These are phyloP conservation scores for Chlorencoelia australis DNA, from an alignment of 2,329 filamentous ascomycete species.

Conservation along the genomic window DNA sequence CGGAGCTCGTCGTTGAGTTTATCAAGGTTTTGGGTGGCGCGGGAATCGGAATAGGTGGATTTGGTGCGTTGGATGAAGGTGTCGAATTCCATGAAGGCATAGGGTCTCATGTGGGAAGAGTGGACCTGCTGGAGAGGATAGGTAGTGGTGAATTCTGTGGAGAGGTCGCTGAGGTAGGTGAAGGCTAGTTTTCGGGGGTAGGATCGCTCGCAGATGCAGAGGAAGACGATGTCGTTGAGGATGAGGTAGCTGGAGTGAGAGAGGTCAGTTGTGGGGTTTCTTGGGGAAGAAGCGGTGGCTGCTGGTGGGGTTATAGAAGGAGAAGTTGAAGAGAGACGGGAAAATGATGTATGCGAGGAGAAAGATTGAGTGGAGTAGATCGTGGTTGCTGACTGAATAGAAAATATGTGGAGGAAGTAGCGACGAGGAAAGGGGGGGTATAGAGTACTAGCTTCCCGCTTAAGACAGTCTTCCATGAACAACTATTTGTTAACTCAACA, in stretches of 20 bases:
- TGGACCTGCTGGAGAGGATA: slow-evolving; percentile 68
- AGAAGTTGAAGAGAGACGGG: too few species aligned
- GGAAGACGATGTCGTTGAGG: slow-evolving; percentile 72
- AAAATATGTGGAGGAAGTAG: too few species aligned
- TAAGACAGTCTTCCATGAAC: too few species aligned
- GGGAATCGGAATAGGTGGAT: slow-evolving; percentile 85
- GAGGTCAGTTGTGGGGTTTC: not conserved
- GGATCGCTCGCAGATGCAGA: slow-evolving; percentile 84
- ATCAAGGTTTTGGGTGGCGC: slow-evolving; percentile 85
- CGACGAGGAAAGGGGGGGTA: too few species aligned
- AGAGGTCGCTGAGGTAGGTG: slow-evolving; percentile 90
- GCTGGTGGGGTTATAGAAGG: too few species aligned
- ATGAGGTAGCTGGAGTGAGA: slow-evolving; percentile 62
- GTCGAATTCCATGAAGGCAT: slow-evolving; percentile 97
- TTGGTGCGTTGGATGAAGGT: slow-evolving; percentile 91
- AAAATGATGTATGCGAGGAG: too few species aligned
- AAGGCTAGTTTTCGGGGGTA: slow-evolving; percentile 98
- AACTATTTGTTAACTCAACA: too few species aligned
- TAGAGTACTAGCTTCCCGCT: too few species aligned
- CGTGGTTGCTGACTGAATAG: too few species aligned
- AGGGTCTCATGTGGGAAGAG: slow-evolving; percentile 68
- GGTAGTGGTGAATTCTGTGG: slow-evolving; percentile 79
- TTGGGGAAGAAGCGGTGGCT: too few species aligned
- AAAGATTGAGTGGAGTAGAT: too few species aligned
- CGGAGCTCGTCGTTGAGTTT: slow-evolving; percentile 94